Conservation (phyloP, 768 basidiomycete genomes). For the Agrocybe pediades region DNA sequence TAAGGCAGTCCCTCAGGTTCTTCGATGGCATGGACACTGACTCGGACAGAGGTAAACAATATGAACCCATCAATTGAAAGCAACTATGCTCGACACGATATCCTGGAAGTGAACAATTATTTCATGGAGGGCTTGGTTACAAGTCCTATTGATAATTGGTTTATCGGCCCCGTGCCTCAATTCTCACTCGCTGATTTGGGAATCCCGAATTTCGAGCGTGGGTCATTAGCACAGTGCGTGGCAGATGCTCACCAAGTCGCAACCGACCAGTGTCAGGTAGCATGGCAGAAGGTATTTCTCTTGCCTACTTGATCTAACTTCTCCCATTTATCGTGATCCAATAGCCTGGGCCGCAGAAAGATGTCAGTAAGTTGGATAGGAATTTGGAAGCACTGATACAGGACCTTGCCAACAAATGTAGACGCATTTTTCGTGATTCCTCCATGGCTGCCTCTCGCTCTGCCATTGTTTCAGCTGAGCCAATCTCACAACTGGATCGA, state of each 20-base stretch:
- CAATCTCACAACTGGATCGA: constrained; percentile 26
- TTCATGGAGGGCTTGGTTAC: constrained; percentile 67
- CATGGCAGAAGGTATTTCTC: constrained; percentile 56
- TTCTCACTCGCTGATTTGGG: constrained; percentile 54
- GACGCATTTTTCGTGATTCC: constrained; percentile 61
- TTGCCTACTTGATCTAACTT: constrained; percentile 4
- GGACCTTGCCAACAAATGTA: constrained; percentile 62
- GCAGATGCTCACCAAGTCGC: constrained; percentile 50
- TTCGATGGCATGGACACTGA: constrained; percentile 10
- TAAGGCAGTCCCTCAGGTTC: constrained; percentile 24
- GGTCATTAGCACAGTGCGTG: constrained; percentile 41
- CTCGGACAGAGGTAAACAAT: constrained; percentile 44
- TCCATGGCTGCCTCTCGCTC: constrained; percentile 66
- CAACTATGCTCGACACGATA: constrained; percentile 63
- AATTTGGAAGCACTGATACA: constrained; percentile 69
- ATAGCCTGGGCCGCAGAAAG: constrained; percentile 48
- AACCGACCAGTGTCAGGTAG: constrained; percentile 45
- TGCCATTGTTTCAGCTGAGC: constrained; percentile 41
- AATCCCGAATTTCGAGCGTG: constrained; percentile 34
- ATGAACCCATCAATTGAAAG: constrained; percentile 55
- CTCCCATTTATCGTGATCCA: constrained; percentile 2
- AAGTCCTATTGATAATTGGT: constrained; percentile 81
- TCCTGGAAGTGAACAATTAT: constrained; percentile 81
- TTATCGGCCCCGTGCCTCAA: constrained; percentile 60
- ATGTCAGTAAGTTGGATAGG: constrained; percentile 61